A percentile compares a stretch with the other conserved stretches of the same genome.
These are phyloP conservation scores for Saccharomycopsis sp. DNA, from an alignment of 805 yeast genomes.

Conservation along the genomic window DNA sequence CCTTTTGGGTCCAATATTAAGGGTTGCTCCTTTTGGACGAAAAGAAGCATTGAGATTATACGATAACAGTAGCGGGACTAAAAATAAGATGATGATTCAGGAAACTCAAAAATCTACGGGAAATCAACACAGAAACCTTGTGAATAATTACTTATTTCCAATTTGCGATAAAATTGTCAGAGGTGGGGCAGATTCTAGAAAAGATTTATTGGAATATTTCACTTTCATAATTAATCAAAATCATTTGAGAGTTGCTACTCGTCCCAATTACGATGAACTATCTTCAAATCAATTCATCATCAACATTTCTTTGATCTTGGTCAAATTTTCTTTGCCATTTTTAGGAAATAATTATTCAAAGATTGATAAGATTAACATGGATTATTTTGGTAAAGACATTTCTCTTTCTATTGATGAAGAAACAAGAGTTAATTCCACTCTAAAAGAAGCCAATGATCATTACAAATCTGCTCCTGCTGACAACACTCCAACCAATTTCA, in stretches of 20 bases:
- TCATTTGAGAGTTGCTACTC: constrained; percentile 81
- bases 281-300: constrained; percentile 77
- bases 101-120: constrained; percentile 50
- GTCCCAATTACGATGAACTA: constrained; percentile 53
- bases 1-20: constrained; percentile 66
- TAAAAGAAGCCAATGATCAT: constrained; percentile 54
- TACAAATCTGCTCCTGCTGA: constrained; percentile 30
- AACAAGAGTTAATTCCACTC: constrained; percentile 71
- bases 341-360: constrained; percentile 55
- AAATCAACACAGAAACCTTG: constrained; percentile 46
- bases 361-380: constrained; percentile 64
- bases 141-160: constrained; percentile 50
- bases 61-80: constrained; percentile 20
- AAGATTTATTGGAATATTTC: constrained; percentile 55
- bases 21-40: constrained; percentile 62
- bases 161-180: constrained; percentile 68
- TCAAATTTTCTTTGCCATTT: constrained; percentile 76
- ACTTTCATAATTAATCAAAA: constrained; percentile 68
- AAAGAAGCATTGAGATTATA: constrained; percentile 39
- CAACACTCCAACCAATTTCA: constrained; percentile 60
- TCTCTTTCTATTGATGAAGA: constrained; percentile 64
- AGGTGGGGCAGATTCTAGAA: constrained; percentile 56
- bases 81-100: constrained; percentile 34
- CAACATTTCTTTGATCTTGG: constrained; percentile 57
- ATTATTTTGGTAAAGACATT: constrained; percentile 47